Conservation (phyloP, 352 stramenopile species). For the Phytophthora sp. region DNA sequence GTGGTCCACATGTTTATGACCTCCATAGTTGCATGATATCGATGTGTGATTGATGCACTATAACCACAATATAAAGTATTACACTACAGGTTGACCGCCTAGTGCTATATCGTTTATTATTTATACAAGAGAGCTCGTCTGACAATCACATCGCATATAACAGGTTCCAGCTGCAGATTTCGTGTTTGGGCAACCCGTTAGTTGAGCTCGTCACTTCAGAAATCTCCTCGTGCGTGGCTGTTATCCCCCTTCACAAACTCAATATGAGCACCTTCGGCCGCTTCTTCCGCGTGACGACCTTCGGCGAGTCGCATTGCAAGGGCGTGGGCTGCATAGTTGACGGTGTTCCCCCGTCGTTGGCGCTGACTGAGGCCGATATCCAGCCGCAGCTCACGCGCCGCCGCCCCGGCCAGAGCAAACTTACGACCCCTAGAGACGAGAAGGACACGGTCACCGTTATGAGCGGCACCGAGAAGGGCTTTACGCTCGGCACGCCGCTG, state of each 20-base stretch:
- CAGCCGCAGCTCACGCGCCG: slow-evolving; percentile 97
- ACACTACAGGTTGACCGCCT: too few relatives aligned
- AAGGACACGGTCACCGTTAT: slow-evolving; percentile 98
- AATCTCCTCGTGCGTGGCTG: slow-evolving; percentile 1
- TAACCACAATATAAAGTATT: neutral
- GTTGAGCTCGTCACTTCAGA: slow-evolving; percentile 21
- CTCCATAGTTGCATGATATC: neutral
- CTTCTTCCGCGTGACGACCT: slow-evolving; percentile 98
- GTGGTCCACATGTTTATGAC: too few relatives aligned
- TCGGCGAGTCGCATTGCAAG: slow-evolving; percentile 98
- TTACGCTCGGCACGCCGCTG: slow-evolving; percentile 97
- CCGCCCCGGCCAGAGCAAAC: slow-evolving; percentile 96
- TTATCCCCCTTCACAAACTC: neutral
- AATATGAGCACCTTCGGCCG: slow-evolving; percentile 95
- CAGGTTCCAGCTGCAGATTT: slow-evolving; percentile 9
- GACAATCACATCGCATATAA: neutral
- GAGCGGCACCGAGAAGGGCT: slow-evolving; percentile 93
- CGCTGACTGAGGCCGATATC: slow-evolving; percentile 95
- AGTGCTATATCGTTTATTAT: slow-evolving; percentile 1
- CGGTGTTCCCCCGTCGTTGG: slow-evolving; percentile 96
- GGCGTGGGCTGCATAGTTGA: slow-evolving; percentile 98
- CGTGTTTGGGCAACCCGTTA: slow-evolving; percentile 27
- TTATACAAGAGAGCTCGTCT: neutral
- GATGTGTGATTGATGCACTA: too few relatives aligned
- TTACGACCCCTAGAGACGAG: slow-evolving; percentile 98